phyloP scores from a whole-genome alignment of 108 stramenopile species.

The Fragilaria radians region DNA sequence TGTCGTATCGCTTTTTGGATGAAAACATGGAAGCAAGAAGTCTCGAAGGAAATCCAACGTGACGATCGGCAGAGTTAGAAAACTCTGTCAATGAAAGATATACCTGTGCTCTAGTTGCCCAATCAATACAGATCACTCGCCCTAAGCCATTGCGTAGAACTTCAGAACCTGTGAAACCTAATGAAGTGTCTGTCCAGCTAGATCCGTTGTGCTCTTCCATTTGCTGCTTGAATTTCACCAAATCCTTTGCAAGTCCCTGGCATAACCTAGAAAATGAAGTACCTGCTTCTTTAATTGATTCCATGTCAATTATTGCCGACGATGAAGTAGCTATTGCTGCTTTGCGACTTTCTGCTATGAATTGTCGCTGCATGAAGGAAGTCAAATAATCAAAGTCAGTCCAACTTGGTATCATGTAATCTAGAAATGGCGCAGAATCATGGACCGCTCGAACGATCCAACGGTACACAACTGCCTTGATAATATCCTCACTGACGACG shows the following conservation, averaged over 20 bases:
- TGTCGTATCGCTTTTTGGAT: slow-evolving; percentile 64
- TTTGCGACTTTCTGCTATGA: slow-evolving; percentile 71
- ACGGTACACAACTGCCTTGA: slow-evolving; percentile 64
- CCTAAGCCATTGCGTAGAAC: slow-evolving; percentile 25
- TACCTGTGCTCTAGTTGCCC: slow-evolving; percentile 54
- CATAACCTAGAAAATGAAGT: slow-evolving; percentile 61
- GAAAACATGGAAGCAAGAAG: slow-evolving; percentile 62
- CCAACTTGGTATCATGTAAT: slow-evolving; percentile 85
- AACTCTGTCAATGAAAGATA: slow-evolving; percentile 34
- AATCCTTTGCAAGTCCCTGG: slow-evolving; percentile 51
- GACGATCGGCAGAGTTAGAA: slow-evolving; percentile 44
- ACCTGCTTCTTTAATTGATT: slow-evolving; percentile 72
- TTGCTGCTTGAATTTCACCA: slow-evolving; percentile 37
- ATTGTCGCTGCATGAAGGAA: slow-evolving; percentile 75
- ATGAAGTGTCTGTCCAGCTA: slow-evolving; percentile 55
- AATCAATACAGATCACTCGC: slow-evolving; percentile 42
- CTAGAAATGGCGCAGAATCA: slow-evolving; percentile 46
- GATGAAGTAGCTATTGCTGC: slow-evolving; percentile 19
- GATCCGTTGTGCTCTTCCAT: slow-evolving; percentile 41
- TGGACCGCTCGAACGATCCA: slow-evolving; percentile 85
- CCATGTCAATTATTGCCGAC: slow-evolving; percentile 50
- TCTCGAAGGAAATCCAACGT: slow-evolving; percentile 41
- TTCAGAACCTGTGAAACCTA: slow-evolving; percentile 45
- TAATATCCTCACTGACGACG: slow-evolving; percentile 36
- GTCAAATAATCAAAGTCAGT: slow-evolving; percentile 50